Conservation (phyloP, 768 basidiomycete genomes). For the Tulasnella sp. region DNA sequence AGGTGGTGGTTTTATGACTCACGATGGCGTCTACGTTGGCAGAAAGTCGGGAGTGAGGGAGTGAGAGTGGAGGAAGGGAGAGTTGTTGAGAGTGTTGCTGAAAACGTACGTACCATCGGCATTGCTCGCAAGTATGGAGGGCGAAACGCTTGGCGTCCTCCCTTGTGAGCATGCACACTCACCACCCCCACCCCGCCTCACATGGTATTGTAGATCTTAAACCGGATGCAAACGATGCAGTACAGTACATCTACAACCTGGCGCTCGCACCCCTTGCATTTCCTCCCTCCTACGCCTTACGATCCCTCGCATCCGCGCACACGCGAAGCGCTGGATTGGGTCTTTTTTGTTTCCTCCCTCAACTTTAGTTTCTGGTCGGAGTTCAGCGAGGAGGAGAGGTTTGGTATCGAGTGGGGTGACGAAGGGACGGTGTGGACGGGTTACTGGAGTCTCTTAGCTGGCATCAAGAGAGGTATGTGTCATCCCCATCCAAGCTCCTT, state of each 20-base stretch:
- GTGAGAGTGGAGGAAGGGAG: too few species aligned
- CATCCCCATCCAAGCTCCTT: too few species aligned
- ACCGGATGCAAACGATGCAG: slow-evolving; percentile 43
- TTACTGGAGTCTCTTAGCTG: slow-evolving; percentile 79
- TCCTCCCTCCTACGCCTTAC: slow-evolving; percentile 38
- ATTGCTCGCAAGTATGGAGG: too few species aligned
- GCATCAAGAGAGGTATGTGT: slow-evolving; percentile 59
- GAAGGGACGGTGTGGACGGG: slow-evolving; percentile 56
- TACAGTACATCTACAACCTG: slow-evolving; percentile 76
- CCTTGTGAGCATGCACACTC: too few species aligned
- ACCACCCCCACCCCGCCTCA: too few species aligned
- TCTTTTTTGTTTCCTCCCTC: slow-evolving; percentile 73
- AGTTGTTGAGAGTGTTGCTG: too few species aligned
- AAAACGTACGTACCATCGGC: too few species aligned
- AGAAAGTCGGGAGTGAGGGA: too few species aligned
- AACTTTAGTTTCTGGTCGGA: slow-evolving; percentile 90
- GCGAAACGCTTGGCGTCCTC: too few species aligned
- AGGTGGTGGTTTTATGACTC: too few species aligned
- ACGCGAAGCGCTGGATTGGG: slow-evolving; percentile 60
- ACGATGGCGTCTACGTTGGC: too few species aligned
- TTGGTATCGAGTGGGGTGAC: slow-evolving; percentile 62
- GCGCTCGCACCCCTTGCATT: slow-evolving; percentile 64
- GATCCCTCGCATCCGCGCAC: slow-evolving; percentile 42
- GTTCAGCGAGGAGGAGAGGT: slow-evolving; percentile 43
- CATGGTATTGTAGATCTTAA: slow-evolving; percentile 53